These are phyloP conservation scores for Gossypium stocksii DNA, from an alignment of 345 rosid species.

Conservation along the genomic window DNA sequence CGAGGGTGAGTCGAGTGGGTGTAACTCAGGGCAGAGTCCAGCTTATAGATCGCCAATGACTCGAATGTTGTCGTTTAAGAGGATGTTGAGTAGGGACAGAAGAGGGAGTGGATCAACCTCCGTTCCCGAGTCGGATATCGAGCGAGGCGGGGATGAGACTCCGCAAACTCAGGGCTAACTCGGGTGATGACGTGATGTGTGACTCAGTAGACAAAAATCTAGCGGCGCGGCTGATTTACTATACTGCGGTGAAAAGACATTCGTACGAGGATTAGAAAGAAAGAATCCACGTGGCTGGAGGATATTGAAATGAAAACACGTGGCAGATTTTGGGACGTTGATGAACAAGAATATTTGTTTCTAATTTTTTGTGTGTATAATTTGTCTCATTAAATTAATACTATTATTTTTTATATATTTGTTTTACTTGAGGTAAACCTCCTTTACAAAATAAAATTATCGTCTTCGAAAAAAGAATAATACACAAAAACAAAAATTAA, in stretches of 20 bases:
- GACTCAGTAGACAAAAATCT: not conserved
- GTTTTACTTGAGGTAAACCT: not conserved
- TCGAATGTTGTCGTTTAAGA: conserved; percentile 52
- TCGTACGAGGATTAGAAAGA: not conserved
- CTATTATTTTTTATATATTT: not conserved
- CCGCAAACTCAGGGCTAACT: conserved; percentile 14
- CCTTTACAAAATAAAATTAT: not conserved
- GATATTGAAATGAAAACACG: not conserved
- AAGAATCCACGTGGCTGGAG: not conserved
- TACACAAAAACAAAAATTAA: too few species aligned
- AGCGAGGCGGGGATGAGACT: conserved; percentile 34
- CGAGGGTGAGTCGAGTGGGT: conserved; percentile 16
- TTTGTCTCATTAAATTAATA: not conserved
- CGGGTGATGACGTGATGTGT: not conserved
- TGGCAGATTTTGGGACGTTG: conserved; percentile 1
- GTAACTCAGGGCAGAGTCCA: conserved; percentile 28
- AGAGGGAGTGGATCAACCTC: conserved; percentile 23
- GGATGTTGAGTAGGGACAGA: conserved; percentile 50
- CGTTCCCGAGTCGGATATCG: conserved; percentile 37
- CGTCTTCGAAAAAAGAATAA: too few species aligned
- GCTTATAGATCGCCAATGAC: conserved; percentile 53
- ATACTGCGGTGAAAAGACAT: not conserved
- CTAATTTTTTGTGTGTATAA: not conserved
- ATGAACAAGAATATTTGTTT: not conserved
- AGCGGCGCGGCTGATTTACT: not conserved